These are phyloP conservation scores for Syzygium oleosum DNA, from an alignment of 345 rosid genomes.

Conservation along the genomic window DNA sequence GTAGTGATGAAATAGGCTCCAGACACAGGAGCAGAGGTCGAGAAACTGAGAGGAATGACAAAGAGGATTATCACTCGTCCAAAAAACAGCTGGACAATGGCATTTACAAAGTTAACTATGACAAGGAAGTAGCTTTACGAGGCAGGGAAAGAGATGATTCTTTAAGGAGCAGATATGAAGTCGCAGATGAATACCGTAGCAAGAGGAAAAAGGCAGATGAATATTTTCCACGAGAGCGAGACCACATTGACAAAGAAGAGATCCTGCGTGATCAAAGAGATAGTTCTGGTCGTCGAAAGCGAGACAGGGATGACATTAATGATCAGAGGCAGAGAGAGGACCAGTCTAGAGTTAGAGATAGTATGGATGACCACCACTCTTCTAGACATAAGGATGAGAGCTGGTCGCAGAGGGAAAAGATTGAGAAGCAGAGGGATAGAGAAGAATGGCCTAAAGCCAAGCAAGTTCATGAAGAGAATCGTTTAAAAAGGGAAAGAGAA, in stretches of 20 bases:
- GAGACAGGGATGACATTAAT: constrained; percentile 66
- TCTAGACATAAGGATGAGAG: constrained; percentile 70
- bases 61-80: constrained; percentile 46
- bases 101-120: constrained; percentile 39
- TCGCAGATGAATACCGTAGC: constrained; percentile 49
- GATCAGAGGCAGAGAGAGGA: constrained; percentile 76
- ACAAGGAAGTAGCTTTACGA: constrained; percentile 41
- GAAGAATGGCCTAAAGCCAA: constrained; percentile 54
- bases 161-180: constrained; percentile 46
- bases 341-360: constrained; percentile 68
- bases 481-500: constrained; percentile 62
- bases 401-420: constrained; percentile 62
- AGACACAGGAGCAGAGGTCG: constrained; percentile 64
- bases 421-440: constrained; percentile 63
- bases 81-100: constrained; percentile 79
- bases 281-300: constrained; percentile 46
- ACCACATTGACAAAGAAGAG: constrained; percentile 55
- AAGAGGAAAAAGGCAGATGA: constrained; percentile 84
- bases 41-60: constrained; percentile 58
- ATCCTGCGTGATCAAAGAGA: constrained; percentile 54
- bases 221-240: constrained; percentile 37
- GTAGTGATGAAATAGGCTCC: constrained; percentile 55
- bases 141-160: constrained; percentile 57
- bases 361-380: constrained; percentile 57
- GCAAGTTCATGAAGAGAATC: constrained; percentile 47